These are phyloP conservation scores for Radiomyces spectabilis DNA, from an alignment of 192 early-diverging fungal genomes.

Conservation along the genomic window DNA sequence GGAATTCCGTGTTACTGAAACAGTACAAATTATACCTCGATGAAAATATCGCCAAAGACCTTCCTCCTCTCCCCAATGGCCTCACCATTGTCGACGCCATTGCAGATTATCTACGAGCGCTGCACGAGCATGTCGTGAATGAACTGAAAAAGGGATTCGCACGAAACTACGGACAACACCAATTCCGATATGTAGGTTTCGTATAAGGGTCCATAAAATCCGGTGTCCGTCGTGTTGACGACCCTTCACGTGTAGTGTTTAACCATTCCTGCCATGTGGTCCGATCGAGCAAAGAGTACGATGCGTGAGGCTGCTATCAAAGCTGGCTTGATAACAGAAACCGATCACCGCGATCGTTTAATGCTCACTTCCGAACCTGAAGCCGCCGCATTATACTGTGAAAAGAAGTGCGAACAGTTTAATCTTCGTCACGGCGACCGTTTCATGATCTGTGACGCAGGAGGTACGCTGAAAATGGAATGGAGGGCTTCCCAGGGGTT, in stretches of 20 bases:
- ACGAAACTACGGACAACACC: constrained; percentile 27
- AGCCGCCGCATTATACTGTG: constrained; percentile 47
- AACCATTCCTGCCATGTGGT: constrained; percentile 50
- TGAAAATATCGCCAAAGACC: constrained; percentile 31
- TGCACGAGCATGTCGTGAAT: constrained; percentile 36
- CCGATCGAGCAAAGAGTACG: constrained; percentile 40
- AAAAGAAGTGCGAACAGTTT: constrained; percentile 43
- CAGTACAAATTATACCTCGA: constrained; percentile 41
- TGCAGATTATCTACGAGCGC: constrained; percentile 35
- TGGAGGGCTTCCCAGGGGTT: not conserved
- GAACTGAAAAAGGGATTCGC: constrained; percentile 35
- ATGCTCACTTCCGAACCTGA: constrained; percentile 43
- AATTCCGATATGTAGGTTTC: constrained; percentile 31
- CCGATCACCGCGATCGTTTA: constrained; percentile 35
- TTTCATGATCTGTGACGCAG: constrained; percentile 52
- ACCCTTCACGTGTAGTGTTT: constrained; percentile 29
- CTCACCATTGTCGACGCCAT: constrained; percentile 40
- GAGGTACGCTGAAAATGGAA: constrained; percentile 15
- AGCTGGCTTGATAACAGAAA: constrained; percentile 36
- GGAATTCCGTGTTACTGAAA: constrained; percentile 32
- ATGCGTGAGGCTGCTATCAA: constrained; percentile 47
- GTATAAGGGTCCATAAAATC: too few species aligned
- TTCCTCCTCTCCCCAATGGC: constrained; percentile 33
- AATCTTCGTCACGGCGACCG: constrained; percentile 37
- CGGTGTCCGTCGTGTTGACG: too few species aligned